Percentiles rank a stretch among this genome's conserved stretches.
phyloP scores from a whole-genome alignment of 805 yeast genomes.

The Scheffersomyces coipomensis region DNA sequence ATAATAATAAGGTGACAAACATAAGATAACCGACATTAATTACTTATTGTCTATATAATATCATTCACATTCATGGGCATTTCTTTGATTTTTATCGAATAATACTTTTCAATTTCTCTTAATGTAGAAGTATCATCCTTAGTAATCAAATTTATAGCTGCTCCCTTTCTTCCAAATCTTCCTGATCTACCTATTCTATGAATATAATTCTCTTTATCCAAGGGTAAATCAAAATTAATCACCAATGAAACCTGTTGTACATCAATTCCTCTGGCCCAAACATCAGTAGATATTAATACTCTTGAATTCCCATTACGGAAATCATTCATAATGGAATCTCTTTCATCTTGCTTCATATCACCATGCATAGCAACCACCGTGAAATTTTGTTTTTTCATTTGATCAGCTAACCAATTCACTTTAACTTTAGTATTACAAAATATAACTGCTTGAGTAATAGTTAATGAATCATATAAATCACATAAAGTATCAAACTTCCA shows the following conservation, averaged over 20 bases:
- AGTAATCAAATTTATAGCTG: slow-evolving; percentile 92
- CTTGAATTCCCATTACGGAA: slow-evolving; percentile 93
- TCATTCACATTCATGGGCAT: slow-evolving; percentile 73
- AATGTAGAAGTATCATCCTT: slow-evolving; percentile 70
- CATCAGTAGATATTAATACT: slow-evolving; percentile 92
- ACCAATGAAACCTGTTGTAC: slow-evolving; percentile 97
- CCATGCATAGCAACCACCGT: slow-evolving; percentile 97
- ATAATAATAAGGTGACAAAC: background rate
- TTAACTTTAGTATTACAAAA: slow-evolving; percentile 96
- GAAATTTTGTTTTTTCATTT: slow-evolving; percentile 77
- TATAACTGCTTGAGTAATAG: slow-evolving; percentile 96
- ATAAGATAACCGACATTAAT: too few relatives aligned
- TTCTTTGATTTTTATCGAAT: slow-evolving; percentile 72
- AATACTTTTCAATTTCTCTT: slow-evolving; percentile 72
- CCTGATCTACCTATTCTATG: slow-evolving; percentile 99
- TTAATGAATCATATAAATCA: slow-evolving; percentile 91
- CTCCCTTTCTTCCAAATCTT: slow-evolving; percentile 98
- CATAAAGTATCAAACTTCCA: slow-evolving; percentile 94
- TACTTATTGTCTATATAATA: slow-evolving; percentile 10
- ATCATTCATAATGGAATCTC: slow-evolving; percentile 93
- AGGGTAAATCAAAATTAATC: slow-evolving; percentile 91
- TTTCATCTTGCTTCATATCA: slow-evolving; percentile 91
- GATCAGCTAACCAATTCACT: slow-evolving; percentile 86
- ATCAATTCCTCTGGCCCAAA: slow-evolving; percentile 98
- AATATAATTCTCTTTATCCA: slow-evolving; percentile 90